These are phyloP conservation scores for Thielaviopsis ethacetica DNA, from an alignment of 2,329 filamentous ascomycete species.

Conservation along the genomic window DNA sequence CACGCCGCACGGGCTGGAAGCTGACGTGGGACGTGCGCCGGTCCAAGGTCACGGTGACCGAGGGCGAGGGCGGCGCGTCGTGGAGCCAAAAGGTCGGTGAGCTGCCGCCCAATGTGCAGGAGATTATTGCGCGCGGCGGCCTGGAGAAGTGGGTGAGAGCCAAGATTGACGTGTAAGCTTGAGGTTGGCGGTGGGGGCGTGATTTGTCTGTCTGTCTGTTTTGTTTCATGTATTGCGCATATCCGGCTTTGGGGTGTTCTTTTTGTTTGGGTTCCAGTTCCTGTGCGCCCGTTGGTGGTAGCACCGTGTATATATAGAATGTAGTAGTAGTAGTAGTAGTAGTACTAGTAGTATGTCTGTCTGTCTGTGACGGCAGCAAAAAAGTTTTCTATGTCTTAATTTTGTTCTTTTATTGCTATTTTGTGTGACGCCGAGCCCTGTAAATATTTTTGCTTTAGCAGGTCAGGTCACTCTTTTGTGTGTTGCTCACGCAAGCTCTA, in stretches of 20 bases:
- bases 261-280: background rate
- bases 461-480: too few relatives aligned
- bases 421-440: background rate
- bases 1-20: constrained; percentile 67
- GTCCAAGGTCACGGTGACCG: constrained; percentile 53
- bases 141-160: constrained; percentile 71
- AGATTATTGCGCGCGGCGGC: constrained; percentile 63
- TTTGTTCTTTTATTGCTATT: background rate
- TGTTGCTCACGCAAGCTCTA: too few relatives aligned
- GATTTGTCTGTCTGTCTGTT: background rate
- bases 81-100: constrained; percentile 77
- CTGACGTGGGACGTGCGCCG: constrained; percentile 65
- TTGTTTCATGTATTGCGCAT: background rate
- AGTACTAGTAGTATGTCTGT: background rate
- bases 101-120: constrained; percentile 71
- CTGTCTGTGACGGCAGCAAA: background rate
- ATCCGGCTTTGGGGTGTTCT: background rate
- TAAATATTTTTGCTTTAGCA: too few relatives aligned
- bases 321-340: background rate
- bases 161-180: constrained; percentile 30
- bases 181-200: background rate
- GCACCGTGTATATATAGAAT: background rate
- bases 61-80: constrained; percentile 46
- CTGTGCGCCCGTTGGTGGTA: background rate
- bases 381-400: background rate